Conservation (phyloP, 2,329 filamentous ascomycete species). For the Seiridium cupressi region DNA sequence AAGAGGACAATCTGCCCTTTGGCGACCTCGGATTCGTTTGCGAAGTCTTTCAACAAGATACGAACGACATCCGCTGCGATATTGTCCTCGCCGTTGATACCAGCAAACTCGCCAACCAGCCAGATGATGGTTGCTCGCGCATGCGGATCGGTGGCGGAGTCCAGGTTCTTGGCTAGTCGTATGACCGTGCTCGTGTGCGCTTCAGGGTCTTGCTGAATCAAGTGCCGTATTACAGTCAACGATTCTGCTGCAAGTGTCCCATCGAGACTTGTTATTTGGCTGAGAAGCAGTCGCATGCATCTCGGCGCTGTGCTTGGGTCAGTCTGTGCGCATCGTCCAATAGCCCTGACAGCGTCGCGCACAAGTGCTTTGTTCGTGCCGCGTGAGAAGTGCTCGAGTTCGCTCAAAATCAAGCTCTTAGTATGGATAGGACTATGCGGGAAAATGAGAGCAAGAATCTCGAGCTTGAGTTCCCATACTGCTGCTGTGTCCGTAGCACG, state of each 20-base stretch:
- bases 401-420: constrained; percentile 85
- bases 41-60: constrained; percentile 82
- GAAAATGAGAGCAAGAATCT: constrained; percentile 87
- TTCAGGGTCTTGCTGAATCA: constrained; percentile 87
- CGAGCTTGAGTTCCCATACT: constrained; percentile 89
- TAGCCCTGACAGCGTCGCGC: constrained; percentile 85
- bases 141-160: constrained; percentile 81
- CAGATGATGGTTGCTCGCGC: constrained; percentile 94
- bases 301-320: constrained; percentile 69
- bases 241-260: constrained; percentile 88
- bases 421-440: constrained; percentile 72
- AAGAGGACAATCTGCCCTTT: constrained; percentile 91
- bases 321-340: constrained; percentile 87
- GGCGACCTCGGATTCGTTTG: constrained; percentile 78
- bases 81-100: constrained; percentile 75
- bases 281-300: constrained; percentile 79
- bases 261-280: constrained; percentile 85
- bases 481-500: constrained; percentile 74
- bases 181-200: constrained; percentile 84
- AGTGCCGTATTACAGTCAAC: constrained; percentile 88
- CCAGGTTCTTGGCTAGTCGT: constrained; percentile 84
- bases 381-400: constrained; percentile 89
- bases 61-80: constrained; percentile 91
- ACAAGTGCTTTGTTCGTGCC: constrained; percentile 73
- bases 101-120: constrained; percentile 93